Conservation (phyloP, 352 stramenopile species). For the Ophiocytium majus region DNA sequence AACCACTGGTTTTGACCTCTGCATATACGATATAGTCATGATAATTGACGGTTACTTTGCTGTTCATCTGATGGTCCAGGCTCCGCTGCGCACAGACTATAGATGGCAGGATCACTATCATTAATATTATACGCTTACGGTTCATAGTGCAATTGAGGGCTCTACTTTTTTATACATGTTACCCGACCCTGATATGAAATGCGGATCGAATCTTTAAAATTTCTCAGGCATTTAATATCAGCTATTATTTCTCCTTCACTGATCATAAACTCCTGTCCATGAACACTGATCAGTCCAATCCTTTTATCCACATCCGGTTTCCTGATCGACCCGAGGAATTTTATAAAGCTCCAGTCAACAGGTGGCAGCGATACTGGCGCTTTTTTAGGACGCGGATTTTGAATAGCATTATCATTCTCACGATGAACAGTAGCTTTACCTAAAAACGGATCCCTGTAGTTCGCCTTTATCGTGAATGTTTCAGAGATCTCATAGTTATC, state of each 20-base stretch:
- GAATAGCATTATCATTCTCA: not conserved
- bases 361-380: not conserved
- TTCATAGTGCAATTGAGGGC: too few species aligned
- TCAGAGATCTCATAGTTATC: not conserved
- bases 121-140: too few species aligned
- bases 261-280: not conserved
- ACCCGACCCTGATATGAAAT: not conserved
- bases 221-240: not conserved
- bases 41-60: too few species aligned
- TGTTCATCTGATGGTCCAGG: too few species aligned
- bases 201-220: not conserved
- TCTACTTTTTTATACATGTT: too few species aligned
- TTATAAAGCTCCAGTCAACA: not conserved
- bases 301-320: not conserved
- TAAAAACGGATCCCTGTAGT: constrained; percentile 14
- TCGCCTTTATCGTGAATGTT: not conserved
- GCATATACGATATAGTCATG: too few species aligned
- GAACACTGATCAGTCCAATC: not conserved
- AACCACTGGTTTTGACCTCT: too few species aligned
- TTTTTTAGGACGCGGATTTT: not conserved
- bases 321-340: not conserved
- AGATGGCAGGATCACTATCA: too few species aligned
- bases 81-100: too few species aligned
- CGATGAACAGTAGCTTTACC: not conserved
- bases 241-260: not conserved